phyloP scores from a whole-genome alignment of 306 rosid species.

The Rosa multiflora region DNA sequence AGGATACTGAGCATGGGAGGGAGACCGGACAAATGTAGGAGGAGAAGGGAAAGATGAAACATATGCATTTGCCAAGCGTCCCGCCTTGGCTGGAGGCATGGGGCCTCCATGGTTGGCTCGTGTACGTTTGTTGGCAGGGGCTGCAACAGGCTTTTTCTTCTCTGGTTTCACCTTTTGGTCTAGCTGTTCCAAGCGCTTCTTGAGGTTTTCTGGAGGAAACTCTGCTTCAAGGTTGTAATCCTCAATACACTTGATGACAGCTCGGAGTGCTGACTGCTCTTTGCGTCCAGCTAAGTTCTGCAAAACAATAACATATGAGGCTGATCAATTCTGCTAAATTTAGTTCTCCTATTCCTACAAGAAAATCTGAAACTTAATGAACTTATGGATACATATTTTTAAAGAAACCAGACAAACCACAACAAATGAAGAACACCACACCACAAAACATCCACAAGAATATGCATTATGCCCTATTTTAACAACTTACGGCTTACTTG shows the following conservation, averaged over 20 bases:
- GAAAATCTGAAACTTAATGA: not conserved
- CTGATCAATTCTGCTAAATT: slow-evolving; percentile 12
- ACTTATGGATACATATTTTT: not conserved
- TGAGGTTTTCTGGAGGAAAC: slow-evolving; percentile 88
- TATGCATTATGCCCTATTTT: not conserved
- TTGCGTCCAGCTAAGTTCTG: slow-evolving; percentile 95
- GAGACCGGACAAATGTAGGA: slow-evolving; percentile 84
- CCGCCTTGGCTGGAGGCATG: slow-evolving; percentile 99
- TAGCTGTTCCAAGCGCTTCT: slow-evolving; percentile 94
- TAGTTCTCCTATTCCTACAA: not conserved
- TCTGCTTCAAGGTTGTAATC: slow-evolving; percentile 89
- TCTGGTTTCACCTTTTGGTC: slow-evolving; percentile 82
- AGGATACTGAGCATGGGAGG: slow-evolving; percentile 88
- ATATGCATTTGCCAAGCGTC: slow-evolving; percentile 94
- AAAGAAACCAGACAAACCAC: not conserved
- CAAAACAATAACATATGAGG: slow-evolving; percentile 25
- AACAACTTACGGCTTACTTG: not conserved
- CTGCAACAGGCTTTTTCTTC: slow-evolving; percentile 74
- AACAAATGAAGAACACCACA: slow-evolving; percentile 1
- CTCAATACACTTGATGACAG: slow-evolving; percentile 92
- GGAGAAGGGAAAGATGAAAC: slow-evolving; percentile 96
- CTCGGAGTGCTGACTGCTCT: slow-evolving; percentile 92
- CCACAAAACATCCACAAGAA: not conserved
- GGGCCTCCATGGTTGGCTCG: slow-evolving; percentile 91
- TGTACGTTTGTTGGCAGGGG: slow-evolving; percentile 96